Evolutionary conservation across 1,284 basidiomycete species (phyloP).

Genomic region (Rhodotorula sp.): DNA sequence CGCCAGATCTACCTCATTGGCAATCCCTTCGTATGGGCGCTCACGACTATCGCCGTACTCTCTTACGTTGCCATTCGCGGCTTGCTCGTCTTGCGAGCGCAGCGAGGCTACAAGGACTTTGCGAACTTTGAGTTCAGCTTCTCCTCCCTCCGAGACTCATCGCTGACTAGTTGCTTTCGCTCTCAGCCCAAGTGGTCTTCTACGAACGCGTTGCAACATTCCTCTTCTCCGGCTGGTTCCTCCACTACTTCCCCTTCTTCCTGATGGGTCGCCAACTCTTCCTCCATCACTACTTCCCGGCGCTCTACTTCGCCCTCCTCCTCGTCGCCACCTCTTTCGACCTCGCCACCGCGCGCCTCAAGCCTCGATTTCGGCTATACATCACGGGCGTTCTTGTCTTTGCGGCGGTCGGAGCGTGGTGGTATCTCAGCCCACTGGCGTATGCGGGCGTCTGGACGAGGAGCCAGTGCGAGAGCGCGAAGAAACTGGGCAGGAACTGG

Average conservation of each 20-base stretch:
- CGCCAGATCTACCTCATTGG: slow-evolving; percentile 92
- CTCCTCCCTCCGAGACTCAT: background rate
- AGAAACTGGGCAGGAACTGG: slow-evolving; percentile 84
- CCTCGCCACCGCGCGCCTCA: slow-evolving; percentile 71
- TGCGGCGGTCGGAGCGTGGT: slow-evolving; percentile 72
- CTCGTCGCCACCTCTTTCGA: slow-evolving; percentile 78
- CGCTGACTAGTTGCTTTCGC: background rate
- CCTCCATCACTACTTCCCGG: slow-evolving; percentile 94
- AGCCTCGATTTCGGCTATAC: slow-evolving; percentile 73
- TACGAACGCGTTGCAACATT: slow-evolving; percentile 90
- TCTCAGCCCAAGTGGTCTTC: slow-evolving; percentile 75
- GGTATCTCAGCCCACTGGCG: slow-evolving; percentile 73
- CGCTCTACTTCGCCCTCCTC: slow-evolving; percentile 89
- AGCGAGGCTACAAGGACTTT: slow-evolving; percentile 88
- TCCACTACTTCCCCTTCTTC: slow-evolving; percentile 96
- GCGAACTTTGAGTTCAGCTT: slow-evolving; percentile 63
- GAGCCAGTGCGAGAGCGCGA: slow-evolving; percentile 66
- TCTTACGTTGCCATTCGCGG: slow-evolving; percentile 68
- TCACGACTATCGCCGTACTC: slow-evolving; percentile 68
- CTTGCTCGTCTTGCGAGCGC: slow-evolving; percentile 78
- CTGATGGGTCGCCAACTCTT: slow-evolving; percentile 94
- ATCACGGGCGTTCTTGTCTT: slow-evolving; percentile 67
- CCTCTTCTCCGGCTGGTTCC: slow-evolving; percentile 85
- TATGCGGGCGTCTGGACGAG: slow-evolving; percentile 89
- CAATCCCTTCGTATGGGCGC: slow-evolving; percentile 90